Evolutionary conservation across 2,329 filamentous ascomycete genomes (phyloP).

Genomic region (Fusarium sp.): DNA sequence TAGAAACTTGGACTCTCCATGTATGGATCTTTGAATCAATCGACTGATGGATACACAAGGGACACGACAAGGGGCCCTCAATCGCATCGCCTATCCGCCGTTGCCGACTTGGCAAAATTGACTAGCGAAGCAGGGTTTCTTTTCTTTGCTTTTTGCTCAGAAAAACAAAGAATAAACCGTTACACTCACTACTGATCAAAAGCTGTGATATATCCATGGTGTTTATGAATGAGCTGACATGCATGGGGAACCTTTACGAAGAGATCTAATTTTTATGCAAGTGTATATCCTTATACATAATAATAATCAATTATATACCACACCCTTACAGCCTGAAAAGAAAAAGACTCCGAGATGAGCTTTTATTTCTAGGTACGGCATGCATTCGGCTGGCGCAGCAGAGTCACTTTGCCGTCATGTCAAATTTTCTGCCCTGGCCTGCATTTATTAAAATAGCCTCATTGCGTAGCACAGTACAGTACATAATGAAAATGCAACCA

Average conservation of each 20-base stretch:
- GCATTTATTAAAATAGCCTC: constrained; percentile 18
- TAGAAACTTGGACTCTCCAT: not conserved
- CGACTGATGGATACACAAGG: constrained; percentile 2
- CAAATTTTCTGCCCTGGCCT: not conserved
- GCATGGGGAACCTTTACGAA: not conserved
- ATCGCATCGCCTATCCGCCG: constrained; percentile 20
- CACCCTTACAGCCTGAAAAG: not conserved
- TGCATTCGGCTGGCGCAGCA: constrained; percentile 1
- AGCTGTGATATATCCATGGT: not conserved
- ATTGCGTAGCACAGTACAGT: not conserved
- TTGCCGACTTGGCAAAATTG: constrained; percentile 33
- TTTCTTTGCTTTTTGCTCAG: not conserved
- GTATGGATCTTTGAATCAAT: not conserved
- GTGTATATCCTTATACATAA: constrained; percentile 3
- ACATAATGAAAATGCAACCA: constrained; percentile 15
- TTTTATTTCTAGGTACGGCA: constrained; percentile 1
- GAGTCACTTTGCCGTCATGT: not conserved
- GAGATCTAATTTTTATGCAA: not conserved
- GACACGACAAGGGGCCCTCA: not conserved
- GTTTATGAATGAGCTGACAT: constrained; percentile 1
- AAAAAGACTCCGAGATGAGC: constrained; percentile 8
- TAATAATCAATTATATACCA: not conserved
- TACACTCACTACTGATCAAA: not conserved
- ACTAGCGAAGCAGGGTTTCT: not conserved
- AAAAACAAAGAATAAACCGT: not conserved